Evolutionary conservation across 306 rosid species (phyloP).

Genomic region (Pyrus bretschneideri): DNA sequence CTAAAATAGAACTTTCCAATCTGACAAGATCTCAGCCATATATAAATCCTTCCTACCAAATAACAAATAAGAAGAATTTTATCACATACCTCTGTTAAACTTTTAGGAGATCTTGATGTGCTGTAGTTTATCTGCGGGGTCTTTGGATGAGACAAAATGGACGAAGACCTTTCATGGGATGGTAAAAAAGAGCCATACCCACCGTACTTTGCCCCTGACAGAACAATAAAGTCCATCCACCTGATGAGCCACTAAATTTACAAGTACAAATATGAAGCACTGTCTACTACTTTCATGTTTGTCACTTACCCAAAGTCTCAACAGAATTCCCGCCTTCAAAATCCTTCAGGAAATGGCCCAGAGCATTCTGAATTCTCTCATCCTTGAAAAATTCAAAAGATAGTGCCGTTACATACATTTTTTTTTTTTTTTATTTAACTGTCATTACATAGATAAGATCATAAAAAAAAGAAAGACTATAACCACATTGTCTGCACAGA

Average conservation of each 20-base stretch:
- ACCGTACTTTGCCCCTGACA: conserved; percentile 65
- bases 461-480: background rate
- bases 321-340: conserved; percentile 64
- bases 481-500: background rate
- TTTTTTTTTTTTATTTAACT: too few relatives aligned
- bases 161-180: conserved; percentile 35
- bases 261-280: conserved; percentile 16
- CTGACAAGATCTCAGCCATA: conserved; percentile 22
- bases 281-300: conserved; percentile 13
- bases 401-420: background rate
- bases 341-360: conserved; percentile 74
- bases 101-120: conserved; percentile 32
- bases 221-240: conserved; percentile 19
- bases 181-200: conserved; percentile 83
- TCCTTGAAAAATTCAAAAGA: conserved; percentile 15
- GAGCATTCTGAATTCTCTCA: conserved; percentile 50
- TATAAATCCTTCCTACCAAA: conserved; percentile 25
- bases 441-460: background rate
- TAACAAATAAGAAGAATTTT: background rate
- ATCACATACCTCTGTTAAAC: conserved; percentile 45
- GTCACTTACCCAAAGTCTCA: conserved; percentile 65
- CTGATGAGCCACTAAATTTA: conserved; percentile 18
- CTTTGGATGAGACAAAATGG: conserved; percentile 30
- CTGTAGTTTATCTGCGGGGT: conserved; percentile 43
- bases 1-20: conserved; percentile 27